phyloP scores from a whole-genome alignment of 441 rosid species.

The Lagerstroemia fauriei region DNA sequence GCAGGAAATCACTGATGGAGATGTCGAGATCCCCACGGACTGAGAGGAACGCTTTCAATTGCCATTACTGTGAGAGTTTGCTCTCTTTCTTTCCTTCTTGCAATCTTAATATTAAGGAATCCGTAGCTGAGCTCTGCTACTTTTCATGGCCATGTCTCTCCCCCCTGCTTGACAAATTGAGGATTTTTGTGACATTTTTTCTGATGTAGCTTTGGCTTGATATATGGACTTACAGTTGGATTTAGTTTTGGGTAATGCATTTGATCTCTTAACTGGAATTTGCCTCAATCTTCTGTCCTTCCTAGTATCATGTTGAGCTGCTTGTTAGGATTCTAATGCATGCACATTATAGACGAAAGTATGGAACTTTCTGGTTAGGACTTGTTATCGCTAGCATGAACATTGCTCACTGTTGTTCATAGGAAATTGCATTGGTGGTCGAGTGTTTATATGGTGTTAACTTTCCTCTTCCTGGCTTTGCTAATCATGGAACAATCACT shows the following conservation, averaged over 20 bases:
- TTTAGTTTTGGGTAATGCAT: background rate
- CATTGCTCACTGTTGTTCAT: background rate
- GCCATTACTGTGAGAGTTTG: constrained; percentile 1
- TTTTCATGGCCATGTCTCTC: background rate
- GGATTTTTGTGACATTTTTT: background rate
- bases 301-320: background rate
- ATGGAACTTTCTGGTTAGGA: background rate
- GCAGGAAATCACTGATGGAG: constrained; percentile 72
- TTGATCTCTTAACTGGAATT: background rate
- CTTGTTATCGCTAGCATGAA: background rate
- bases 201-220: background rate
- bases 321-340: background rate
- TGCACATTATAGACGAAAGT: background rate
- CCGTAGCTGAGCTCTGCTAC: background rate
- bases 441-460: background rate
- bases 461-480: background rate
- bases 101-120: background rate
- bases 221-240: background rate
- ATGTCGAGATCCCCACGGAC: constrained; percentile 60
- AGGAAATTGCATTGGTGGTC: background rate
- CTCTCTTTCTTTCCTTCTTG: background rate
- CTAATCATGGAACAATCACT: background rate
- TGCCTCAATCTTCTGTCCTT: background rate
- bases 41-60: constrained; percentile 18
- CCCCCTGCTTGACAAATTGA: background rate